Percentiles rank a stretch among this genome's conserved stretches.
Conservation (phyloP, 1,284 basidiomycete species). For the Rhodotorula sp. region DNA sequence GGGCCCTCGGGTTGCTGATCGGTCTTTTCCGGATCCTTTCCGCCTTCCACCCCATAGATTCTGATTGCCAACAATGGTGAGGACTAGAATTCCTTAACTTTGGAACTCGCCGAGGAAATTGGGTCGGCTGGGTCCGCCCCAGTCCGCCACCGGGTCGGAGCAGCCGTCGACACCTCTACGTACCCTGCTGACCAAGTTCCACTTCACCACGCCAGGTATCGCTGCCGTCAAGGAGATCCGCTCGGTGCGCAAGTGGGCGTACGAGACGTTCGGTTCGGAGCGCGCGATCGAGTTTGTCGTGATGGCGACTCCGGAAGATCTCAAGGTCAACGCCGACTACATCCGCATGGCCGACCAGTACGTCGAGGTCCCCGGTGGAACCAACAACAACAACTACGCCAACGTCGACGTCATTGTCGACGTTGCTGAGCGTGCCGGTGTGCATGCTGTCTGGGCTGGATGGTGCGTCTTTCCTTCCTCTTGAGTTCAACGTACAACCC, state of each 20-base stretch:
- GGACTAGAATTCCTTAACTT: not conserved
- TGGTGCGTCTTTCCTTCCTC: conserved; percentile 59
- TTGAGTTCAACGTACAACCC: not conserved
- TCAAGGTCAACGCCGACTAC: conserved; percentile 95
- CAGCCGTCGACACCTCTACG: too few relatives aligned
- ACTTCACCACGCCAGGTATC: conserved; percentile 61
- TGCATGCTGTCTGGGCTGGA: conserved; percentile 99
- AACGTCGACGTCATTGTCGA: conserved; percentile 99
- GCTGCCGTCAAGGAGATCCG: conserved; percentile 99
- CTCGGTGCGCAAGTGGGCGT: conserved; percentile 98
- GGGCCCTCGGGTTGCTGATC: not conserved
- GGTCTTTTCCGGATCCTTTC: conserved; percentile 4
- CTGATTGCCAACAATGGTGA: conserved; percentile 91
- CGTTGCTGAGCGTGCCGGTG: conserved; percentile 92
- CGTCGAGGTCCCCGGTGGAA: conserved; percentile 96
- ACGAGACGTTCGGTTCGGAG: conserved; percentile 97
- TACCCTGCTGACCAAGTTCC: not conserved
- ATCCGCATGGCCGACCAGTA: conserved; percentile 99
- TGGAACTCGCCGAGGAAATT: too few relatives aligned
- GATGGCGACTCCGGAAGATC: conserved; percentile 99
- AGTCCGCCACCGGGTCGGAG: too few relatives aligned
- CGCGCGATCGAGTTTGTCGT: conserved; percentile 97
- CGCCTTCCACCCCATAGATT: conserved; percentile 58
- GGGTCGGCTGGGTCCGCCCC: too few relatives aligned
- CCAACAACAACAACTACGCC: conserved; percentile 99